phyloP scores from a whole-genome alignment of 1,284 basidiomycete species.

The Rhodotorula glutinis region DNA sequence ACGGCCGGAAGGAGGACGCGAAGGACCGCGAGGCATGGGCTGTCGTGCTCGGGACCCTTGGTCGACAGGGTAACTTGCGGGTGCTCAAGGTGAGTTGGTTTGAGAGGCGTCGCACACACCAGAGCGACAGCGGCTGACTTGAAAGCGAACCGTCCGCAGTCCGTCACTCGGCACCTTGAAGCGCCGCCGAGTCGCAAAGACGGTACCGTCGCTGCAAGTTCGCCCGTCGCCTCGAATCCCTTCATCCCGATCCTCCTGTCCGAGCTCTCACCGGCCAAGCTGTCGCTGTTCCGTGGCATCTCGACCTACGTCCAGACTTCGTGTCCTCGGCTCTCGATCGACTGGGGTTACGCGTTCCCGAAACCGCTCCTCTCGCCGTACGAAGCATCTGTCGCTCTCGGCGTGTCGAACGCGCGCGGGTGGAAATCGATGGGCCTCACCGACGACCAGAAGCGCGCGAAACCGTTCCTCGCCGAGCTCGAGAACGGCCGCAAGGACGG shows the following conservation, averaged over 20 bases:
- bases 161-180: conserved; percentile 66
- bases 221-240: conserved; percentile 50
- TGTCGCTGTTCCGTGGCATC: conserved; percentile 73
- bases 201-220: conserved; percentile 48
- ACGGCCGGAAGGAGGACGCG: conserved; percentile 2
- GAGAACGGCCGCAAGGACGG: conserved; percentile 45
- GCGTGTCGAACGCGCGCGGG: conserved; percentile 56
- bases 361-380: conserved; percentile 88
- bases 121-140: too few relatives aligned
- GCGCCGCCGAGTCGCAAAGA: conserved; percentile 39
- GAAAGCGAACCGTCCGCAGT: conserved; percentile 51
- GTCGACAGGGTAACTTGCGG: conserved; percentile 85
- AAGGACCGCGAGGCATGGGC: conserved; percentile 63
- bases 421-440: conserved; percentile 53
- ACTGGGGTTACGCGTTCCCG: conserved; percentile 96
- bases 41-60: conserved; percentile 91
- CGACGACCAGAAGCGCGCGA: conserved; percentile 40
- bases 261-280: conserved; percentile 90
- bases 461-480: conserved; percentile 40
- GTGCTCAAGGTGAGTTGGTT: conserved; percentile 65
- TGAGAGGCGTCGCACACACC: too few relatives aligned
- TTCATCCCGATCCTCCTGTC: conserved; percentile 88
- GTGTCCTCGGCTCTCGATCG: conserved; percentile 91
- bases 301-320: conserved; percentile 92
- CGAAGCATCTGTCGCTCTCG: conserved; percentile 84